phyloP scores from a whole-genome alignment of 192 early-diverging fungal genomes.

The Nowakowskiella sp. region DNA sequence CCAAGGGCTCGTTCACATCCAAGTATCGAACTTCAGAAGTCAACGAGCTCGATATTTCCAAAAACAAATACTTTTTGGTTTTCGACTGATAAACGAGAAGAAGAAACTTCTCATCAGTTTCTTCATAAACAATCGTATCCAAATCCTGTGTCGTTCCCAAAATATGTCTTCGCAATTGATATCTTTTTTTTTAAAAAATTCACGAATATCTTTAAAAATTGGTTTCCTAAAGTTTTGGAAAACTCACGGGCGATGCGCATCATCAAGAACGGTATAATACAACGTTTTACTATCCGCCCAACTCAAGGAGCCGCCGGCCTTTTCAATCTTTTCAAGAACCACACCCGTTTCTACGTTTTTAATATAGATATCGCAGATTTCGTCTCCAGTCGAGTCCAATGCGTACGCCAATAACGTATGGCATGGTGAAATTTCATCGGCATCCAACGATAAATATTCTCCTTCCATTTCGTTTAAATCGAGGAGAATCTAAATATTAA shows the following conservation, averaged over 20 bases:
- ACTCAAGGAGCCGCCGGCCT: slow-evolving; percentile 7
- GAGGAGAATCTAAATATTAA: slow-evolving; percentile 22
- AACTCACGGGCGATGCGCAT: slow-evolving; percentile 27
- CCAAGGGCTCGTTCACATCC: no score
- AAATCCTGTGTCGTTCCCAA: slow-evolving; percentile 14
- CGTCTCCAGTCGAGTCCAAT: slow-evolving; percentile 35
- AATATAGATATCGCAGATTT: slow-evolving; percentile 30
- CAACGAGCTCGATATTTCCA: slow-evolving; percentile 16
- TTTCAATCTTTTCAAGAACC: slow-evolving; percentile 10
- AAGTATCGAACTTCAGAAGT: slow-evolving; percentile 20
- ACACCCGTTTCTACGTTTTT: slow-evolving; percentile 31
- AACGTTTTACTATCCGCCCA: slow-evolving; percentile 28
- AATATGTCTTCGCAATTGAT: slow-evolving; percentile 20
- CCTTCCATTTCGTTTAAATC: slow-evolving; percentile 20
- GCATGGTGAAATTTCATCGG: slow-evolving; percentile 21
- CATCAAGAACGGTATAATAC: slow-evolving; percentile 27
- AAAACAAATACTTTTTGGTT: slow-evolving; percentile 28
- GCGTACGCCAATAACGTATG: slow-evolving; percentile 36
- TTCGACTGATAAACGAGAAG: slow-evolving; percentile 19
- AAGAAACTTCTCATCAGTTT: slow-evolving; percentile 33
- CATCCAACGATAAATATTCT: slow-evolving; percentile 21
- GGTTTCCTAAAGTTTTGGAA: no score
- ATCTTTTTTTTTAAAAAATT: no score
- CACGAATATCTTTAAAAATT: no score
- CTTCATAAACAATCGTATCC: slow-evolving; percentile 31